Base-by-base conservation (phyloP, 1,284 basidiomycete species). In the Ustilago esculenta region DNA sequence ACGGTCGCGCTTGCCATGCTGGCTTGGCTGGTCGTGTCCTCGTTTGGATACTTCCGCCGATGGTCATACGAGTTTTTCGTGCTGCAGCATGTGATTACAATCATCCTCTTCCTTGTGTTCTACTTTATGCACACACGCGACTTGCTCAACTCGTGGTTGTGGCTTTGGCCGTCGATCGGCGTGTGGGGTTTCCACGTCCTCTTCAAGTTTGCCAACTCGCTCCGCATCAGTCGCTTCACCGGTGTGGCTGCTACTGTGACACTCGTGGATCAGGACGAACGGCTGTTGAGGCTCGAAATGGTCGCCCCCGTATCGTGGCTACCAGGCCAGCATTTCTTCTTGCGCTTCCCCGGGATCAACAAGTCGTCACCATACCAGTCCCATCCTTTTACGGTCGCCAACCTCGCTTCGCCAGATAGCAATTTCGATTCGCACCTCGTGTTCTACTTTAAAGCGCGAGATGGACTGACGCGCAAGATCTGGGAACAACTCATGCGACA, bases 11-110 rank as follows among this genome's bases (percentile, higher is more conserved):
- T 72, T 5, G 72, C 65, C 0, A 14, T 71, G 11, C 34, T 75
- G n/a, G 48, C 55, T 14, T 71, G 72, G 57, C 43, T 79, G 14
- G 66, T 75, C 14, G 42, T 67, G 1, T 66, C 63, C 5, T 67
- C 60, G 20, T 70, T 75, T 12, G 56, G 72, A 0, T 51, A 41
- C n/a, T 65, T 80, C 14, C 42, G 80, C 4, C 37, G 56, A 9
- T 58, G 68, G 59, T 73, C 58, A 30, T 81, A 81, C 59, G 73
- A 79, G 35, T 73, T 81, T 24, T 81, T 80, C 39, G 74, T 81
- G 8, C 34, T 76, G 11, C 66, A 76, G 20, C 80, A 81, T 35
- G 66, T 81, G 15, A 9, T 69, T 18, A 43, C 54, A 15, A 54
- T 71, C 36, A 34, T 78, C 15, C 21, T 70, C 10, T 73, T 81